Evolutionary conservation across 768 basidiomycete genomes (phyloP).

Genomic region (Chalciporus sphaerocephalus): DNA sequence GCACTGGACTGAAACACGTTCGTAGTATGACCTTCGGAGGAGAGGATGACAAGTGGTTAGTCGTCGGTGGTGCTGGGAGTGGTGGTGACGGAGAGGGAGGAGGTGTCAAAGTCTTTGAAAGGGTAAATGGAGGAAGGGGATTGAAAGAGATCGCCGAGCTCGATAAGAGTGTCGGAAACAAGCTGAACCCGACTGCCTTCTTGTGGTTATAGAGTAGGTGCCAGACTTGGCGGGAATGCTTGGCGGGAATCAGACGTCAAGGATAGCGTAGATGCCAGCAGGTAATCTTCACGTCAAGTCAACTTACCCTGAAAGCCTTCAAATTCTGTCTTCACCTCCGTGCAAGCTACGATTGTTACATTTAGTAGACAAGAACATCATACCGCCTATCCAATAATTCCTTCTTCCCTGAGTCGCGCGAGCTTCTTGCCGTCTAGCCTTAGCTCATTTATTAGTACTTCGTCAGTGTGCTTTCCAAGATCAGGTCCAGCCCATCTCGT

Average conservation of each 20-base stretch:
- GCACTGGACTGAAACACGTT: conserved; percentile 65
- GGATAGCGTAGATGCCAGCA: background rate
- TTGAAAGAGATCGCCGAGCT: conserved; percentile 51
- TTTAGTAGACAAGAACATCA: background rate
- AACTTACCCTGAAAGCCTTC: too few relatives aligned
- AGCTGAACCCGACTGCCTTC: conserved; percentile 33
- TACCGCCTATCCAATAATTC: conserved; percentile 34
- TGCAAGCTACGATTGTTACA: background rate
- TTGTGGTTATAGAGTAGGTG: conserved; percentile 35
- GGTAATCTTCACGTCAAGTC: too few relatives aligned
- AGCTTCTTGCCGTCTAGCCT: conserved; percentile 38
- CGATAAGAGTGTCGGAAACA: conserved; percentile 33
- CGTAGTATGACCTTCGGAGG: conserved; percentile 70
- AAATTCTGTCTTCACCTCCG: too few relatives aligned
- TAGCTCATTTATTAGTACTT: conserved; percentile 43
- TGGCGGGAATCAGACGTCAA: background rate
- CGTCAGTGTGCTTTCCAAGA: conserved; percentile 56
- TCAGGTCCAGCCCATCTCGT: conserved; percentile 69
- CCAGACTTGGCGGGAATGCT: too few relatives aligned
- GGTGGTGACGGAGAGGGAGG: conserved; percentile 58
- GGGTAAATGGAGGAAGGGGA: conserved; percentile 53
- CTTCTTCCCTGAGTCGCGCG: conserved; percentile 35
- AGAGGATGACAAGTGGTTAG: conserved; percentile 52
- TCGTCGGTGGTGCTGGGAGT: conserved; percentile 52
- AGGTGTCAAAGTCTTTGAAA: conserved; percentile 69